Evolutionary conservation across 163 green algal genomes (phyloP), one percentile per base, ranked within the genome.

Genomic region (Scenedesmus sp.): DNA sequence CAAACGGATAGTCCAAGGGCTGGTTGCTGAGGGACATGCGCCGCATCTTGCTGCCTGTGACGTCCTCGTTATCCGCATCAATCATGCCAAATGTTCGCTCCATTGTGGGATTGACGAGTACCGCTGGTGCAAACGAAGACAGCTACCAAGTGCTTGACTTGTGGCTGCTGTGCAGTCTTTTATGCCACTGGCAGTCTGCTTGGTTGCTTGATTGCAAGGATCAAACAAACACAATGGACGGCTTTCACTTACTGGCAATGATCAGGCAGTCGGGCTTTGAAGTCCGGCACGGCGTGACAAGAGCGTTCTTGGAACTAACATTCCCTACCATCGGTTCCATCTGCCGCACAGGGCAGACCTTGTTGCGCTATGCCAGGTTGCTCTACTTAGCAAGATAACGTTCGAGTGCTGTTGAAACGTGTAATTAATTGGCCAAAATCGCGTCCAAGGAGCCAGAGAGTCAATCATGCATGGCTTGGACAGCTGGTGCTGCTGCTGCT

Each of bases 291-390:
- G 67, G 67, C 67, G 67, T 77, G 67, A 77, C 67, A 34, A 46
- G 18, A 77, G 70, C 70, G 70, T 79, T 79, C 70, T 18, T 79
- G 23, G 70, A 79, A 46, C 70, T 79, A 79, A 79, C 70, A 79
- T 79, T 79, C 70, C 66, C 70, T 52, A 34, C 67, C 67, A 34
- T 34, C 23, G 70, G 70, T 79, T 79, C 70, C 70, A 52, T 12
- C 3, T 79, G 70, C 52, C 12, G 52, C 70, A 79, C 10, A 52
- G 6, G 12, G 70, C 70, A 10, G 59, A 64, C 59, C 59, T 46
- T 46, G 34, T 46, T 46, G 34, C 34, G 34, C 34, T 46, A 46
- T 46, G 34, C 34, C 34, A 46, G 34, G 34, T 46, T 46, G 34
- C 34, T 46, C 34, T 46, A 46, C 34, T 46, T 46, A 46, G 34